Evolutionary conservation across 371 early-diverging fungal genomes (phyloP).

Genomic region (Rhizopus delemar): DNA sequence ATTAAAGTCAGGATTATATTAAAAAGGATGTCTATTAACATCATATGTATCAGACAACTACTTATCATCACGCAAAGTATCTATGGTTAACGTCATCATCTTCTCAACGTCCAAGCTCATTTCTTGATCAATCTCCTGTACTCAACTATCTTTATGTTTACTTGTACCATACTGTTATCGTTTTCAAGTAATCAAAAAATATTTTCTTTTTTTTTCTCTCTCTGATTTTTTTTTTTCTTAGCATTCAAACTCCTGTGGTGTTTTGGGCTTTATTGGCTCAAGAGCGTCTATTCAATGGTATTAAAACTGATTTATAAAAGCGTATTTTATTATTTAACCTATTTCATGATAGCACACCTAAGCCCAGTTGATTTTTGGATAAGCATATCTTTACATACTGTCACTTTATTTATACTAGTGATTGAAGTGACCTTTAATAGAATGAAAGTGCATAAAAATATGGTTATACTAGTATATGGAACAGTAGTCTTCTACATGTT

Average conservation of each 20-base stretch:
- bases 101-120: constrained; percentile 29
- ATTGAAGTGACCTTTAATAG: constrained; percentile 51
- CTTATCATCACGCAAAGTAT: constrained; percentile 41
- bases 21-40: neutral
- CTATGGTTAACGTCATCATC: constrained; percentile 14
- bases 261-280: constrained; percentile 49
- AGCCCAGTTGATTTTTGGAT: constrained; percentile 37
- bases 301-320: neutral
- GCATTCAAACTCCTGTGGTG: constrained; percentile 57
- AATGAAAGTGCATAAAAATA: constrained; percentile 40
- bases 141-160: constrained; percentile 47
- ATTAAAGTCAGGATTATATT: neutral
- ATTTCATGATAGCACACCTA: constrained; percentile 10
- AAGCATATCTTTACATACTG: constrained; percentile 53
- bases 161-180: constrained; percentile 45
- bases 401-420: constrained; percentile 51
- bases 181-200: constrained; percentile 39
- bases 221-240: neutral
- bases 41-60: constrained; percentile 27
- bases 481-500: constrained; percentile 56
- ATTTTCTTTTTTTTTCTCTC: neutral
- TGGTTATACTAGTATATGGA: constrained; percentile 41
- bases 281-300: constrained; percentile 18
- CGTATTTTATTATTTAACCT: neutral
- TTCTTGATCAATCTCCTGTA: constrained; percentile 34